Evolutionary conservation across 768 basidiomycete genomes (phyloP).

Genomic region (Suillus sp.): DNA sequence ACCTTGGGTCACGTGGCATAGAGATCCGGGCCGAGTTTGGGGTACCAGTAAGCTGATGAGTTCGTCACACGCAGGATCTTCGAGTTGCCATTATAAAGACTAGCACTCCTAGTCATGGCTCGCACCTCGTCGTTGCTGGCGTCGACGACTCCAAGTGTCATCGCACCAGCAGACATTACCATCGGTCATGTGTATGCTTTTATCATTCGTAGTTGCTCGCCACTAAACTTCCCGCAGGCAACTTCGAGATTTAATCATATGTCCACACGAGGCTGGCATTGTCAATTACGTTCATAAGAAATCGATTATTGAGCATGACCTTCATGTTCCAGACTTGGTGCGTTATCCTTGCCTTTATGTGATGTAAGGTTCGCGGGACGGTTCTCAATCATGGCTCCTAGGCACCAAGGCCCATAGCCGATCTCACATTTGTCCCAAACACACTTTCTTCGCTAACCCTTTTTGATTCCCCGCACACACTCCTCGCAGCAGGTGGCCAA

Average conservation of each 20-base stretch:
- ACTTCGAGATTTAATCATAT: constrained; percentile 76
- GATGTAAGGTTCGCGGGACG: constrained; percentile 17
- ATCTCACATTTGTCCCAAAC: constrained; percentile 62
- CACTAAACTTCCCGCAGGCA: constrained; percentile 49
- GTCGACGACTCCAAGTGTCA: constrained; percentile 43
- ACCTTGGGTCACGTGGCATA: neutral
- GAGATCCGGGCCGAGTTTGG: neutral
- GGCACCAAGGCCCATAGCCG: constrained; percentile 50
- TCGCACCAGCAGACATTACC: constrained; percentile 45
- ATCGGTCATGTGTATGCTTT: constrained; percentile 65
- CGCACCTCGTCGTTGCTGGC: constrained; percentile 47
- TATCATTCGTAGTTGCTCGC: neutral
- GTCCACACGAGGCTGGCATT: constrained; percentile 64
- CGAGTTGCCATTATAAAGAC: neutral
- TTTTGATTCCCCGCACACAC: constrained; percentile 44
- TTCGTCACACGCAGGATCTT: constrained; percentile 8
- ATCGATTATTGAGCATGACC: constrained; percentile 63
- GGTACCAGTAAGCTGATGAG: neutral
- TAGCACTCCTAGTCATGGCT: constrained; percentile 41
- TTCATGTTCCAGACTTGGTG: constrained; percentile 49
- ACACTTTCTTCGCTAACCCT: constrained; percentile 60
- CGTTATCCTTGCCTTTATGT: constrained; percentile 27
- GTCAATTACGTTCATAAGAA: constrained; percentile 60
- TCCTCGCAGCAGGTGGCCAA: constrained; percentile 79
- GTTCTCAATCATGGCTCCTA: constrained; percentile 29